Evolutionary conservation across 192 early-diverging fungal species (phyloP).

Genomic region (Rhizophagus clarus): DNA sequence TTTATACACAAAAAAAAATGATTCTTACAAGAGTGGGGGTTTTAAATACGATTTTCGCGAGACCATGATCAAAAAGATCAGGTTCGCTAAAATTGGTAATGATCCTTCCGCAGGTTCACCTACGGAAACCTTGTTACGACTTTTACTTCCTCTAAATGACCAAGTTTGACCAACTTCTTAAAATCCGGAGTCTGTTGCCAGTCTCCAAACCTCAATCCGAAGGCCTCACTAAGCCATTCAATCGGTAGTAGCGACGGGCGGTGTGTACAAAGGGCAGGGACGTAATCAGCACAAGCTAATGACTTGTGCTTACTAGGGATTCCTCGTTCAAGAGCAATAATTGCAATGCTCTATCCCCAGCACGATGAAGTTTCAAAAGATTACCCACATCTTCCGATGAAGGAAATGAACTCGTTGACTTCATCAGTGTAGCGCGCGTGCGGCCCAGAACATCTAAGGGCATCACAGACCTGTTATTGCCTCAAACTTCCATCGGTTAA

Average conservation of each 20-base stretch:
- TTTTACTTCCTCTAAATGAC: constrained; percentile 90
- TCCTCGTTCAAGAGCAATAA: constrained; percentile 81
- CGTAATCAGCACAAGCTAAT: constrained; percentile 62
- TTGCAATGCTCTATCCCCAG: constrained; percentile 40
- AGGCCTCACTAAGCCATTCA: not conserved
- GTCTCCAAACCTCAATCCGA: not conserved
- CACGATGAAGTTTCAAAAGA: constrained; percentile 14
- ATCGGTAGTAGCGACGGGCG: constrained; percentile 6
- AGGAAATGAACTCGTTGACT: constrained; percentile 61
- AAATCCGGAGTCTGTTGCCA: constrained; percentile 50
- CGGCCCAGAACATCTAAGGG: constrained; percentile 69
- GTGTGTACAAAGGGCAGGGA: constrained; percentile 18
- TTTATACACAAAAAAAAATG: not conserved
- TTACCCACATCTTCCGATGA: constrained; percentile 52
- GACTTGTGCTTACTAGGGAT: constrained; percentile 82
- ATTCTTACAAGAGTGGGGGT: constrained; percentile 4
- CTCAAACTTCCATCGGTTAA: too few species aligned
- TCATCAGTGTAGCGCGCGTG: constrained; percentile 67
- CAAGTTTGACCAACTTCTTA: constrained; percentile 77
- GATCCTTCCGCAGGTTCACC: constrained; percentile 15
- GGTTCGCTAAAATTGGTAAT: constrained; percentile 59
- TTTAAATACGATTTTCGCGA: constrained; percentile 68
- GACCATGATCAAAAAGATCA: constrained; percentile 76
- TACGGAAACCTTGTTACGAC: constrained; percentile 22
- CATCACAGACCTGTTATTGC: constrained; percentile 87